These are phyloP conservation scores for Sporothrix sp. DNA, from an alignment of 2,329 filamentous ascomycete species.

Conservation along the genomic window DNA sequence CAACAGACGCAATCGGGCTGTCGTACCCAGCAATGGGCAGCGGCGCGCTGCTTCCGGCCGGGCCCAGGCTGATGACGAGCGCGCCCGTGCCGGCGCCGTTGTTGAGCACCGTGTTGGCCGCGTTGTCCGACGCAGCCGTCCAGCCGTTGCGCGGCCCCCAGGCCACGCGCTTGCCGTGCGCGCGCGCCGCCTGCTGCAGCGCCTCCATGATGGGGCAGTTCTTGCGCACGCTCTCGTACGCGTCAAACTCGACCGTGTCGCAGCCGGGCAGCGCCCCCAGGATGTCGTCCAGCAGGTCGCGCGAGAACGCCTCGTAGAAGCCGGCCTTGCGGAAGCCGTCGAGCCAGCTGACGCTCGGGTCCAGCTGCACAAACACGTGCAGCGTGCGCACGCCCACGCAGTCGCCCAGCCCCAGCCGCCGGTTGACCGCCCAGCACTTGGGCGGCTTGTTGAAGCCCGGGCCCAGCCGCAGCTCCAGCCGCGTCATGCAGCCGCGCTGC, in stretches of 20 bases:
- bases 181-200: slow-evolving; percentile 43
- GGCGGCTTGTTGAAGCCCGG: slow-evolving; percentile 65
- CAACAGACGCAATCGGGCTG: background rate
- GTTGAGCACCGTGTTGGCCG: background rate
- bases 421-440: slow-evolving; percentile 58
- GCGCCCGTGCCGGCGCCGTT: background rate
- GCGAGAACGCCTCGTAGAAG: slow-evolving; percentile 61
- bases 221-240: slow-evolving; percentile 54
- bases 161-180: slow-evolving; percentile 41
- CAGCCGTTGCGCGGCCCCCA: slow-evolving; percentile 63
- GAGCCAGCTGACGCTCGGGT: slow-evolving; percentile 59
- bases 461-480: slow-evolving; percentile 60
- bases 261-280: slow-evolving; percentile 48
- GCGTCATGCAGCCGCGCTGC: slow-evolving; percentile 51
- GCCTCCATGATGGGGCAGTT: slow-evolving; percentile 53
- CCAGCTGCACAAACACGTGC: slow-evolving; percentile 60
- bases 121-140: slow-evolving; percentile 26
- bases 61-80: background rate
- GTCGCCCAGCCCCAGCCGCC: slow-evolving; percentile 52
- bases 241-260: slow-evolving; percentile 58
- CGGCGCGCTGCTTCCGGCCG: background rate
- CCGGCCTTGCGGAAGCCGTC: slow-evolving; percentile 57
- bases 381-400: slow-evolving; percentile 50
- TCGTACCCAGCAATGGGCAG: background rate
- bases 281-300: slow-evolving; percentile 45